Evolutionary conservation across 2,329 filamentous ascomycete species (phyloP), one percentile per base, ranked within the genome.

Genomic region (Fusarium tjaetaba): DNA sequence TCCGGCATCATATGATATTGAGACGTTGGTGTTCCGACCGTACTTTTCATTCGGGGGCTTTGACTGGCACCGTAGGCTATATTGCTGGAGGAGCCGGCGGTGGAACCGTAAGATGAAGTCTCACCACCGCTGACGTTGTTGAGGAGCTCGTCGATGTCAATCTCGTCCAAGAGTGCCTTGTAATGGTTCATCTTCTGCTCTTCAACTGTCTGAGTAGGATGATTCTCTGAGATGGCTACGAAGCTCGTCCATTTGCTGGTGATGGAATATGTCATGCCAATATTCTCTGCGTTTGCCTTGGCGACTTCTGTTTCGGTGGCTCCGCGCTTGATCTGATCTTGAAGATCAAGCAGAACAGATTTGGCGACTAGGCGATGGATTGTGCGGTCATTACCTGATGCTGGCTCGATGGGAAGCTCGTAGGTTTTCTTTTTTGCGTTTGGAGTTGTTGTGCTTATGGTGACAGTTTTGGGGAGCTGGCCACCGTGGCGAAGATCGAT

Each of bases 391-490:
- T 7, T 15, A 6, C 11, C 13, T 1, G 16, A 0, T 0, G 1
- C 7, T 1, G 0, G 0, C 8, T 36, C 11, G 1, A 55, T 4
- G 0, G 58, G n/a, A 0, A 61, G 14, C 1, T 30, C 11, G 1
- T 56, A 56, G 0, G 20, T 9, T 4, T 11, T 61, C 11, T 11
- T 28, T 20, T 56, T 61, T 0, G 48, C 30, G n/a, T n/a, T n/a
- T n/a, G n/a, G n/a, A n/a, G 48, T 56, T 1, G 48, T 61, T 9
- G 28, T 56, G 11, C 0, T 55, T 18, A 61, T 43, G 1, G 48
- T 38, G 0, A 36, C 11, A 11, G 4, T 1, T 1, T 30, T 13
- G 4, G 58, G 57, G 0, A 38, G 8, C 0, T 7, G 0, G 0
- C 11, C 26, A 0, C 11, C 38, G 0, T 24, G 11, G 1, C 26